Conservation (phyloP, 768 basidiomycete species). For the Agaricus subrufescens region DNA sequence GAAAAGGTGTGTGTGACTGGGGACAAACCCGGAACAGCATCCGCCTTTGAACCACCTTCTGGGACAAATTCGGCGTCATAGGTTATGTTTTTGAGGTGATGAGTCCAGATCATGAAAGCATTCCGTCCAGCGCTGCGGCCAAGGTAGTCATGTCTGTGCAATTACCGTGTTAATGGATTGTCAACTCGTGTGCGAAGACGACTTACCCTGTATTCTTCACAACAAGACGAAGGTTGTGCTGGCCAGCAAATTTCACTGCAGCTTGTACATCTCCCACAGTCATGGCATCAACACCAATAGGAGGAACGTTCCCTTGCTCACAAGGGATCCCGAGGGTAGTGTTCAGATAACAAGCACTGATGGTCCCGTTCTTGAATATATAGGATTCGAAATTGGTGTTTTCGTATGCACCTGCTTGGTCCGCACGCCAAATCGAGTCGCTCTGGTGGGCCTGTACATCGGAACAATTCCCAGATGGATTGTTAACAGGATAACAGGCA, state of each 20-base stretch:
- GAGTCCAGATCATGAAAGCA: slow-evolving; percentile 36
- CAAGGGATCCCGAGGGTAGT: slow-evolving; percentile 35
- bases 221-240: slow-evolving; percentile 31
- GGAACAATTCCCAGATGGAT: slow-evolving; percentile 27
- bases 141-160: slow-evolving; percentile 30
- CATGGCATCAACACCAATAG: slow-evolving; percentile 35
- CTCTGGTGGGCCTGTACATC: background rate
- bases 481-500: slow-evolving; percentile 32
- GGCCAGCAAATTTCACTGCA: slow-evolving; percentile 31
- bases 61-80: slow-evolving; percentile 24
- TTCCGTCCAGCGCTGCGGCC: slow-evolving; percentile 34
- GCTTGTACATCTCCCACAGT: slow-evolving; percentile 34
- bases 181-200: background rate
- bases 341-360: slow-evolving; percentile 49
- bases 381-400: slow-evolving; percentile 9
- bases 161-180: too few species aligned
- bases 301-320: slow-evolving; percentile 38
- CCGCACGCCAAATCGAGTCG: slow-evolving; percentile 9
- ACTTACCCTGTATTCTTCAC: slow-evolving; percentile 31
- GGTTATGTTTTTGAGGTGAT: slow-evolving; percentile 32
- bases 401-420: slow-evolving; percentile 8
- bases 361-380: slow-evolving; percentile 34
- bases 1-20: background rate
- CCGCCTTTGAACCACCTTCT: slow-evolving; percentile 18
- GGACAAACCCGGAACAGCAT: background rate